Conservation (phyloP, 306 rosid genomes). For the Datisca glomerata region DNA sequence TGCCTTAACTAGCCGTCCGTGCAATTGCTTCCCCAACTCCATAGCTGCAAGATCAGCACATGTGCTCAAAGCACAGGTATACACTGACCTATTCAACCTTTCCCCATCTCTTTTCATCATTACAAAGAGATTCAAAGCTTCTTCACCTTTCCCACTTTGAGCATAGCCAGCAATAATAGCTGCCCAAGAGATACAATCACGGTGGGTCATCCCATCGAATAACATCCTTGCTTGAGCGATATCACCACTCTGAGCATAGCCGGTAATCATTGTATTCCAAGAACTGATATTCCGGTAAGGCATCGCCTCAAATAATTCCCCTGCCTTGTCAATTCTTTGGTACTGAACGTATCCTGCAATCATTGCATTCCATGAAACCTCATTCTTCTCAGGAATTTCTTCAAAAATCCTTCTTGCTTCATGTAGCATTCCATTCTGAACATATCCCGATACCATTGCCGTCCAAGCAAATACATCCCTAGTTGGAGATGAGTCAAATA, state of each 20-base stretch:
- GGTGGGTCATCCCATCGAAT: conserved; percentile 62
- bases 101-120: conserved; percentile 58
- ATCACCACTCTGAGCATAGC: conserved; percentile 53
- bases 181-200: conserved; percentile 78
- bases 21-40: conserved; percentile 79
- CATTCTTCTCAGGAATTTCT: conserved; percentile 56
- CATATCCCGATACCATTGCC: conserved; percentile 64
- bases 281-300: conserved; percentile 61
- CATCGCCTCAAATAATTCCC: conserved; percentile 58
- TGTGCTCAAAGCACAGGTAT: conserved; percentile 64
- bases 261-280: conserved; percentile 75
- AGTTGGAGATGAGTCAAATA: conserved; percentile 47
- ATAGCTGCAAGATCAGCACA: conserved; percentile 78
- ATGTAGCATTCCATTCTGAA: conserved; percentile 66
- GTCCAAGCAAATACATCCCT: conserved; percentile 76
- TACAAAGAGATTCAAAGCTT: conserved; percentile 57
- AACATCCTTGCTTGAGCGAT: conserved; percentile 47
- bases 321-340: conserved; percentile 49
- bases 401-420: conserved; percentile 42
- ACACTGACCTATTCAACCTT: conserved; percentile 44
- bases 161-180: conserved; percentile 76
- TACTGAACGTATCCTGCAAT: conserved; percentile 61
- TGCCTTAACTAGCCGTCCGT: conserved; percentile 48
- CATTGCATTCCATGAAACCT: conserved; percentile 67
- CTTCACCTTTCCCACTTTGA: conserved; percentile 61